Percentiles rank a stretch among this genome's conserved stretches.
phyloP scores from a whole-genome alignment of 2,329 filamentous ascomycete genomes.

The Aspergillus glaucus region DNA sequence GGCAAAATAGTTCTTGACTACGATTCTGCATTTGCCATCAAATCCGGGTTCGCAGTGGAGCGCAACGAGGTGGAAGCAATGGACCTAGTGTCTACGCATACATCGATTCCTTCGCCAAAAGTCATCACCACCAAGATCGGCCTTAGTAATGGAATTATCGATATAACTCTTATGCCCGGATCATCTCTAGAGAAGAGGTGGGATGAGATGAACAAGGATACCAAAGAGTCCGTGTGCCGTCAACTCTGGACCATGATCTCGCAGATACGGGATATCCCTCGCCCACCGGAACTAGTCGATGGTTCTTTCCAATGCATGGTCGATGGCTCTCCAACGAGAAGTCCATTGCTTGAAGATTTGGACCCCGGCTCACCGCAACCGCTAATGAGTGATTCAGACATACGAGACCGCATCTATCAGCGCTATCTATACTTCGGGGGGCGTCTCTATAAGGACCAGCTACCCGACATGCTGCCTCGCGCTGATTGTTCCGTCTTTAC shows the following conservation, averaged over 20 bases:
- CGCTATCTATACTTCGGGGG: slow-evolving; percentile 19
- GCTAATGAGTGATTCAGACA: slow-evolving; percentile 13
- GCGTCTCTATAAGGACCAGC: slow-evolving; percentile 12
- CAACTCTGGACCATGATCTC: slow-evolving; percentile 16
- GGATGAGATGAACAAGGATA: slow-evolving; percentile 10
- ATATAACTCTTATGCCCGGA: slow-evolving; percentile 13
- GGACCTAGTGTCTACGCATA: too few relatives aligned
- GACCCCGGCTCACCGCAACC: slow-evolving; percentile 9
- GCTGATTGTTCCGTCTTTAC: slow-evolving; percentile 23
- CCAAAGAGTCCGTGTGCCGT: slow-evolving; percentile 16
- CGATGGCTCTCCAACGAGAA: slow-evolving; percentile 16
- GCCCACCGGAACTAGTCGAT: slow-evolving; percentile 7
- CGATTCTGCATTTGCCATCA: too few relatives aligned
- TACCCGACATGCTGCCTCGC: slow-evolving; percentile 18
- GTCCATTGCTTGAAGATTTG: slow-evolving; percentile 15
- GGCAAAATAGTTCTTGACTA: too few relatives aligned
- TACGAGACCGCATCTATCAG: slow-evolving; percentile 18
- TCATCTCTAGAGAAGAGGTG: slow-evolving; percentile 12
- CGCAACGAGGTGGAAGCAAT: too few relatives aligned
- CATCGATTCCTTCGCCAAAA: too few relatives aligned
- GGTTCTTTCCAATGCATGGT: slow-evolving; percentile 16
- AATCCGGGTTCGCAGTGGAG: too few relatives aligned
- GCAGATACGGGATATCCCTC: slow-evolving; percentile 12
- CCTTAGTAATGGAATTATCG: slow-evolving; percentile 3
- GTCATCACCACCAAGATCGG: too few relatives aligned